These are phyloP conservation scores for Francoa sonchifolia DNA, from an alignment of 441 rosid genomes.

Conservation along the genomic window DNA sequence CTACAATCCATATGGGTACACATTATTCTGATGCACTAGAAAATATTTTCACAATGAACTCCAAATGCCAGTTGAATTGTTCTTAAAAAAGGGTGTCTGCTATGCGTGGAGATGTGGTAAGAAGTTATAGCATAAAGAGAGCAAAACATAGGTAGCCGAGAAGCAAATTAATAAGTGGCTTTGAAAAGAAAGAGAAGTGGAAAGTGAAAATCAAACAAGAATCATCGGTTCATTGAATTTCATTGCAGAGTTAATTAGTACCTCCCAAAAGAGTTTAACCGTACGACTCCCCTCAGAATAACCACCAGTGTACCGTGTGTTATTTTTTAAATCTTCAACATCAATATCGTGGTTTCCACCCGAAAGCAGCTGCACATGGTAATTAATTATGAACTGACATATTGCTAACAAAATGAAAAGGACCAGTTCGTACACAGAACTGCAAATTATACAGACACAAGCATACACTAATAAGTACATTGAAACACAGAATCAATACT, in stretches of 20 bases:
- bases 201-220: constrained; percentile 1
- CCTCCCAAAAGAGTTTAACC: constrained; percentile 97
- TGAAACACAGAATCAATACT: too few species aligned
- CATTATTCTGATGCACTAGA: too few species aligned
- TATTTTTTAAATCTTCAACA: constrained; percentile 69
- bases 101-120: too few species aligned
- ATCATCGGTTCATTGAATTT: constrained; percentile 6
- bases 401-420: constrained; percentile 1
- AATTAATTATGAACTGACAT: constrained; percentile 14
- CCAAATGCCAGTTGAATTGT: too few species aligned
- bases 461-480: too few species aligned
- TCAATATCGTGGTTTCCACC: constrained; percentile 94
- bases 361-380: constrained; percentile 69
- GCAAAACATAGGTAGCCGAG: neutral
- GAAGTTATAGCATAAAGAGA: too few species aligned
- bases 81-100: too few species aligned
- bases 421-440: too few species aligned
- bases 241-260: too few species aligned
- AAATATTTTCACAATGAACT: too few species aligned
- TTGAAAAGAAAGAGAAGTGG: neutral
- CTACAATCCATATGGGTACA: too few species aligned
- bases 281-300: constrained; percentile 84
- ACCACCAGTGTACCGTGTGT: constrained; percentile 90
- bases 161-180: constrained; percentile 2
- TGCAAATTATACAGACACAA: too few species aligned